These are phyloP conservation scores for Boletus vinaceobasis DNA, from an alignment of 768 basidiomycete genomes.

Conservation along the genomic window DNA sequence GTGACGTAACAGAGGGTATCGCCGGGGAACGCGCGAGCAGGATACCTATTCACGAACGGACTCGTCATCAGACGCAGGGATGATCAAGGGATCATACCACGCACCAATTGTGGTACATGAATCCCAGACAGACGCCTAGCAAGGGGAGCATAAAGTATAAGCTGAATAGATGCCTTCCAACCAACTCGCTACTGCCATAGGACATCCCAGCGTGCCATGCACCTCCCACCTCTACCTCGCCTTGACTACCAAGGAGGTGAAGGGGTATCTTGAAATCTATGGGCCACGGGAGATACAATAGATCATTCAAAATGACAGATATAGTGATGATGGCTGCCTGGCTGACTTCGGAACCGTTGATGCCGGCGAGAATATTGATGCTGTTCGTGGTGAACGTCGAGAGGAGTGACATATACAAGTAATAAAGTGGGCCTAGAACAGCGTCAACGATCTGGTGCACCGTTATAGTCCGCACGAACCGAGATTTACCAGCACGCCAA, in stretches of 20 bases:
- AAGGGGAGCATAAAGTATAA: constrained; percentile 96
- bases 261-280: constrained; percentile 68
- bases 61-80: not conserved
- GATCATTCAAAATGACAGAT: constrained; percentile 88
- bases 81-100: constrained; percentile 23
- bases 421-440: constrained; percentile 82
- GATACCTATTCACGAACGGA: constrained; percentile 65
- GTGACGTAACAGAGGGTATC: constrained; percentile 97
- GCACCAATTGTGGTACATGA: constrained; percentile 95
- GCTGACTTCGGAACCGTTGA: constrained; percentile 93
- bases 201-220: constrained; percentile 84
- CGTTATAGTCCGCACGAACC: constrained; percentile 52
- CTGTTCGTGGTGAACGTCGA: constrained; percentile 97
- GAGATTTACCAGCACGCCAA: constrained; percentile 81
- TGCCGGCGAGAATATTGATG: constrained; percentile 97
- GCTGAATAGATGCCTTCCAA: constrained; percentile 92
- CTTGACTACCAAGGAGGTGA: constrained; percentile 61
- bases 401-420: constrained; percentile 92
- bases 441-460: constrained; percentile 4
- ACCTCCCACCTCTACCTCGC: constrained; percentile 72
- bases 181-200: constrained; percentile 79
- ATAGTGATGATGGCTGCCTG: constrained; percentile 91
- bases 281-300: constrained; percentile 91
- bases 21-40: constrained; percentile 90
- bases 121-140: constrained; percentile 83